Percentiles rank a stretch among this genome's conserved stretches.
Conservation (phyloP, 805 yeast genomes). For the Saccharomycopsis oosterbeekiorum region DNA sequence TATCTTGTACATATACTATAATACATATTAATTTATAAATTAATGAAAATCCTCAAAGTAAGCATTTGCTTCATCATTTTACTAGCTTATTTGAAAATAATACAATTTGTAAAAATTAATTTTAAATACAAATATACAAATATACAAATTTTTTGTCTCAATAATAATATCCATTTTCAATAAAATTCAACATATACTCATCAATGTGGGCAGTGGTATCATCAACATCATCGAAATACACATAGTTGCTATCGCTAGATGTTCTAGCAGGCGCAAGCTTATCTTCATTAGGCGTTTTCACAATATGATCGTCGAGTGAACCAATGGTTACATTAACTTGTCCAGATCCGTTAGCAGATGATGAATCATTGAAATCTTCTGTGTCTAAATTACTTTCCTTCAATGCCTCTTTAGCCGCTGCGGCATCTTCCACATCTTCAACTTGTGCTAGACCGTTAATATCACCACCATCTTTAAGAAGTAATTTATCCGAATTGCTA, state of each 20-base stretch:
- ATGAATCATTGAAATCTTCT: constrained; percentile 64
- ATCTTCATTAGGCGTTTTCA: constrained; percentile 22
- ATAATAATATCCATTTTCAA: constrained; percentile 71
- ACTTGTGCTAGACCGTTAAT: constrained; percentile 75
- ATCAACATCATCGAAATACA: constrained; percentile 42
- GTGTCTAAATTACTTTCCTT: constrained; percentile 75
- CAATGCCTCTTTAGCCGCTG: constrained; percentile 85
- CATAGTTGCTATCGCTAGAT: constrained; percentile 33
- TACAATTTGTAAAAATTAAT: neutral
- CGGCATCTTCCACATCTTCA: constrained; percentile 86
- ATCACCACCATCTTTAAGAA: constrained; percentile 28
- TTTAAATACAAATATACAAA: neutral
- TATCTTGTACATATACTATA: neutral
- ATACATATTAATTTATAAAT: neutral
- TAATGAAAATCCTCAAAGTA: neutral
- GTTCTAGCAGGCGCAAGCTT: constrained; percentile 17
- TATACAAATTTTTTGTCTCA: neutral
- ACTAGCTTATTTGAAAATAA: neutral
- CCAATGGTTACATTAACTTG: constrained; percentile 4
- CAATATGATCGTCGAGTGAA: constrained; percentile 17
- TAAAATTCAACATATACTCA: constrained; percentile 89
- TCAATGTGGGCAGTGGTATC: constrained; percentile 73
- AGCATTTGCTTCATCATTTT: neutral
- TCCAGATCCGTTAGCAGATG: constrained; percentile 16
- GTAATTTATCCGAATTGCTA: constrained; percentile 19